These are phyloP conservation scores for Trichosporon faecale DNA, from an alignment of 1,284 basidiomycete genomes.

Conservation along the genomic window DNA sequence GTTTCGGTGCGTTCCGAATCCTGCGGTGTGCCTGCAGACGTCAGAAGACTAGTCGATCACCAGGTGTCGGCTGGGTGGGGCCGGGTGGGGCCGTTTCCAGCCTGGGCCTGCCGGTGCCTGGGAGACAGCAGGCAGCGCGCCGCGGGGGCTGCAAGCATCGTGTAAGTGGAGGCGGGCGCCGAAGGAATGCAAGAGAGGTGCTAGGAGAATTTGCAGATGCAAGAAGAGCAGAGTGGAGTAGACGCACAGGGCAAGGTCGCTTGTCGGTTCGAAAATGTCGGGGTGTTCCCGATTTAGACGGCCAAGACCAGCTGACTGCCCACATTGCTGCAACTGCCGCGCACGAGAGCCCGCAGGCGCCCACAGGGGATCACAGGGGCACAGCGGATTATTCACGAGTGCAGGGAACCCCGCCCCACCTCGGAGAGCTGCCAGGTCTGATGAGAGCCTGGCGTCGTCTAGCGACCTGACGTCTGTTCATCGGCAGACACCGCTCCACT, in stretches of 20 bases:
- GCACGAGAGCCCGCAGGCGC: background rate
- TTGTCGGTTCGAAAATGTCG: background rate
- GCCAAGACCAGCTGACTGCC: background rate
- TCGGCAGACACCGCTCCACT: background rate
- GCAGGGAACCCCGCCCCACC: background rate
- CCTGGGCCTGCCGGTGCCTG: background rate
- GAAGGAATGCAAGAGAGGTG: background rate
- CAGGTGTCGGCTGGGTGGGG: background rate
- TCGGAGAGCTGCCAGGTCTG: background rate
- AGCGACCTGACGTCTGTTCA: background rate
- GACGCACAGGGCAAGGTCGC: background rate
- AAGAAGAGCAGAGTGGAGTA: background rate
- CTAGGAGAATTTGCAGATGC: background rate
- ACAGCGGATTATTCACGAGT: background rate
- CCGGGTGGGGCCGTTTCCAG: background rate
- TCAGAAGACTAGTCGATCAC: background rate
- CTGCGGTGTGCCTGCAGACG: background rate
- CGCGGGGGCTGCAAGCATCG: background rate
- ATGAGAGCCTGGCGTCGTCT: conserved; percentile 4
- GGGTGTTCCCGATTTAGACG: background rate
- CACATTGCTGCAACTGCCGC: background rate
- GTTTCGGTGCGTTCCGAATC: background rate
- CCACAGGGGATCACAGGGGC: background rate
- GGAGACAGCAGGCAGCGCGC: background rate
- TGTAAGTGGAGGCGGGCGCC: background rate